Evolutionary conservation across 2,329 filamentous ascomycete genomes (phyloP), one percentile per base, ranked within the genome.

Genomic region (Colletotrichum sidae): DNA sequence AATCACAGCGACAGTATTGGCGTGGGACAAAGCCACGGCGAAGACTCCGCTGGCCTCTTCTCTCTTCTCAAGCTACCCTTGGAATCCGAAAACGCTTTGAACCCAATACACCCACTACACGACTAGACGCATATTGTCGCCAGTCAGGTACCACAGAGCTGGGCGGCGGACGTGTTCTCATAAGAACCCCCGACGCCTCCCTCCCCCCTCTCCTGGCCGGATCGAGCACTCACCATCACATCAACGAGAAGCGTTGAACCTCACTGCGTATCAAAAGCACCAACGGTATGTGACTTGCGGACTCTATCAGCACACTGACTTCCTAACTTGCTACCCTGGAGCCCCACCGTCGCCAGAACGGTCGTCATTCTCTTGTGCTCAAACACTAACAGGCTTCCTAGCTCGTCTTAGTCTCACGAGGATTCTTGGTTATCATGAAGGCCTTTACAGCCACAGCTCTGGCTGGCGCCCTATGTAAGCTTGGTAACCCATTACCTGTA

Each of bases 151-250:
- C 39, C 57, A 61, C 39, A 44, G 51, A 54, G 62, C 39, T 61
- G 52, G 39, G 50, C 44, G 17, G 13, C 55, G 34, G 33, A 50
- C 38, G 37, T 34, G 35, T 61, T 41, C 61, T 61, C 62, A 65
- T 65, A 65, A 65, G 57, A 61, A 65, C 57, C 62, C 57, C 49
- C 45, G 17, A 61, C 39, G 51, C 51, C 62, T 58, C 17, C 17
- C 62, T 45, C 57, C 50, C 46, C 2, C 2, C 4, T 39, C 11
- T 4, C 17, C 11, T 33, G 0, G 1, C 4, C 13, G 1, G 2
- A 2, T 15, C 9, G 11, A 2, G 3, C 8, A 52, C 4, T n/a
- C 37, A 11, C 50, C 17, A 51, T 51, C 11, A 45, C 56, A 45
- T 6, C 44, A 55, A 60, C 56, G 25, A 55, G 38, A 13, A 55